phyloP scores from a whole-genome alignment of 2,329 filamentous ascomycete genomes.

The Diaporthe nobilis region DNA sequence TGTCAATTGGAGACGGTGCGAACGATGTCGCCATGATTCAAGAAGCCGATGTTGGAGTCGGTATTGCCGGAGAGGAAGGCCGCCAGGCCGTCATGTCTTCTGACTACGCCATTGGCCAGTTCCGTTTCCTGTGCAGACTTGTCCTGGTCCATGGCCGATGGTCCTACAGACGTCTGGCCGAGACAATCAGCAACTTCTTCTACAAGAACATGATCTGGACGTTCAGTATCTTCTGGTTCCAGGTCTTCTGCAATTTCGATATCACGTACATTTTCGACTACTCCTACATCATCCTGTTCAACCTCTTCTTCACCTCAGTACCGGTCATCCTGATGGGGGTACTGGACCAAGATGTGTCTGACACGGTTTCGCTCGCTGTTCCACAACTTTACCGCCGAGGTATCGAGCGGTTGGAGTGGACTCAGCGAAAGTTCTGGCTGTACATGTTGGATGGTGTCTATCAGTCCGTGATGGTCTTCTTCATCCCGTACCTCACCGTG shows the following conservation, averaged over 20 bases:
- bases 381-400: slow-evolving; percentile 95
- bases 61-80: slow-evolving; percentile 93
- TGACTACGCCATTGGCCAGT: slow-evolving; percentile 95
- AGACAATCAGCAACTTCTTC: slow-evolving; percentile 98
- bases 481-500: slow-evolving; percentile 89
- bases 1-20: slow-evolving; percentile 93
- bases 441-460: slow-evolving; percentile 98
- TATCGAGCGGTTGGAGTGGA: slow-evolving; percentile 98
- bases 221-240: slow-evolving; percentile 96
- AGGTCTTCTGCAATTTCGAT: slow-evolving; percentile 95
- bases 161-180: slow-evolving; percentile 94
- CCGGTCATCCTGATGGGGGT: slow-evolving; percentile 97
- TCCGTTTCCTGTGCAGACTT: slow-evolving; percentile 87
- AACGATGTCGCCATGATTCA: slow-evolving; percentile 99
- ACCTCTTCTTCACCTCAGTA: slow-evolving; percentile 95
- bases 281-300: slow-evolving; percentile 97
- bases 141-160: slow-evolving; percentile 93
- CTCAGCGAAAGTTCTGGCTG: slow-evolving; percentile 93
- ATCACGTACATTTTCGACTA: slow-evolving; percentile 98
- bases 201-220: slow-evolving; percentile 99
- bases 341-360: slow-evolving; percentile 95
- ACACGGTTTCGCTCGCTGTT: slow-evolving; percentile 92
- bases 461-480: slow-evolving; percentile 94
- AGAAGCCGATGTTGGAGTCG: slow-evolving; percentile 95
- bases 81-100: slow-evolving; percentile 96